phyloP scores from a whole-genome alignment of 2,329 filamentous ascomycete genomes.

The Colletotrichum simmondsii region DNA sequence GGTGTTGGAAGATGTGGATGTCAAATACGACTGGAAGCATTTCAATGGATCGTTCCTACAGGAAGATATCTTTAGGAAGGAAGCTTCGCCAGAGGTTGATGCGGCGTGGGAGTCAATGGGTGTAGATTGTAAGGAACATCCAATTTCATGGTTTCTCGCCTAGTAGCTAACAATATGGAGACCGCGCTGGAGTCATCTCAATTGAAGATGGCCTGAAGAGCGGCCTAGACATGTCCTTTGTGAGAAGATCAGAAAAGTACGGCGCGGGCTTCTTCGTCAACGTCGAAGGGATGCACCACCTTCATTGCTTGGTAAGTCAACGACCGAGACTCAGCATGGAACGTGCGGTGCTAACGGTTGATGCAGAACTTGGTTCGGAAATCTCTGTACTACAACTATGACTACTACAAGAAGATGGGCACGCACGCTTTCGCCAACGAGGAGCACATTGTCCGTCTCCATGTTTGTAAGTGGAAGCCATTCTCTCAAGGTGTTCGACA shows the following conservation, averaged over 20 bases:
- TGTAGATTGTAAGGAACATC: conserved; percentile 54
- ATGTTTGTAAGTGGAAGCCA: conserved; percentile 61
- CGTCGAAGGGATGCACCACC: conserved; percentile 65
- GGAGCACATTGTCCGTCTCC: conserved; percentile 63
- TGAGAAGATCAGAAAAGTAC: conserved; percentile 64
- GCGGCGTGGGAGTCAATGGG: conserved; percentile 61
- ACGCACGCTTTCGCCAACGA: conserved; percentile 66
- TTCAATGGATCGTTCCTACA: conserved; percentile 70
- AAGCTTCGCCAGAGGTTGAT: conserved; percentile 64
- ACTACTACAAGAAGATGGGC: conserved; percentile 63
- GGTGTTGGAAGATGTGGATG: conserved; percentile 45
- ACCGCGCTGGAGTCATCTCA: conserved; percentile 60
- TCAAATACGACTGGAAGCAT: conserved; percentile 44
- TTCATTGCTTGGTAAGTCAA: conserved; percentile 64
- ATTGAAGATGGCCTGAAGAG: conserved; percentile 58
- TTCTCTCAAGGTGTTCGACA: no score
- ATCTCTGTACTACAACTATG: conserved; percentile 67
- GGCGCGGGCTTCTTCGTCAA: conserved; percentile 70
- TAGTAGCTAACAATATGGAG: conserved; percentile 40
- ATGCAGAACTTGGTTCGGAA: conserved; percentile 68
- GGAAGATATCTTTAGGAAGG: conserved; percentile 62
- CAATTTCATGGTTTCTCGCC: accelerated
- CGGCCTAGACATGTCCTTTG: conserved; percentile 64
- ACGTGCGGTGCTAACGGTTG: background rate
- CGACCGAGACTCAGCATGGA: accelerated